Percentiles rank a stretch among this genome's conserved stretches.
Conservation (phyloP, 345 rosid species). For the Luvunga scandens region DNA sequence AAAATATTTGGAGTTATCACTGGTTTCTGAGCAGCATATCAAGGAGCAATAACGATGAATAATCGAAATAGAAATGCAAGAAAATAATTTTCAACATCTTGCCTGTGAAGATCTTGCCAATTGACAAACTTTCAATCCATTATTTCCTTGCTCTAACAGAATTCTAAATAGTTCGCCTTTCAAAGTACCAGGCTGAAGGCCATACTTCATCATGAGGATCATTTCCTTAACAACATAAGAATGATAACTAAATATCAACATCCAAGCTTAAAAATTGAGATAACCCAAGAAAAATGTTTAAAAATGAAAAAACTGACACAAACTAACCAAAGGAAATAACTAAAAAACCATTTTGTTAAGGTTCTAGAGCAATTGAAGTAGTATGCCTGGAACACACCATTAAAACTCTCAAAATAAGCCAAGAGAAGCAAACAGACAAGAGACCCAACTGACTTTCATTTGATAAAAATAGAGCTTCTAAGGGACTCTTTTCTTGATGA, state of each 20-base stretch:
- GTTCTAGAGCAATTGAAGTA: neutral
- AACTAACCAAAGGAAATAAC: neutral
- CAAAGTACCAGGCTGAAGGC: slow-evolving; percentile 64
- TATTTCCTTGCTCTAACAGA: slow-evolving; percentile 64
- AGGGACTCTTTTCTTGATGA: too few species aligned
- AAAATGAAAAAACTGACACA: neutral
- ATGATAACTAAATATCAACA: slow-evolving; percentile 11
- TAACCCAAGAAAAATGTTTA: neutral
- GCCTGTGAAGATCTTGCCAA: slow-evolving; percentile 67
- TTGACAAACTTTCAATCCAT: slow-evolving; percentile 67
- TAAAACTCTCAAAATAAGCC: neutral
- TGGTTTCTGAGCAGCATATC: neutral
- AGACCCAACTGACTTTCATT: neutral
- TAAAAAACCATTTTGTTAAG: neutral
- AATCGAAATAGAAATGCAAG: too few species aligned
- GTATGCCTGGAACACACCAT: neutral
- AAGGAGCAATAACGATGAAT: neutral
- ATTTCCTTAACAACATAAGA: slow-evolving; percentile 50
- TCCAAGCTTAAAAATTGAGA: slow-evolving; percentile 3
- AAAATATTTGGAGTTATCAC: neutral
- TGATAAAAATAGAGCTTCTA: neutral
- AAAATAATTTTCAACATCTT: slow-evolving; percentile 17
- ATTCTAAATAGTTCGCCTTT: slow-evolving; percentile 79
- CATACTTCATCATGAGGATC: slow-evolving; percentile 71
- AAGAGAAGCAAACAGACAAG: neutral